Conservation (phyloP, 352 stramenopile genomes). For the Globisporangium acanthophoron region DNA sequence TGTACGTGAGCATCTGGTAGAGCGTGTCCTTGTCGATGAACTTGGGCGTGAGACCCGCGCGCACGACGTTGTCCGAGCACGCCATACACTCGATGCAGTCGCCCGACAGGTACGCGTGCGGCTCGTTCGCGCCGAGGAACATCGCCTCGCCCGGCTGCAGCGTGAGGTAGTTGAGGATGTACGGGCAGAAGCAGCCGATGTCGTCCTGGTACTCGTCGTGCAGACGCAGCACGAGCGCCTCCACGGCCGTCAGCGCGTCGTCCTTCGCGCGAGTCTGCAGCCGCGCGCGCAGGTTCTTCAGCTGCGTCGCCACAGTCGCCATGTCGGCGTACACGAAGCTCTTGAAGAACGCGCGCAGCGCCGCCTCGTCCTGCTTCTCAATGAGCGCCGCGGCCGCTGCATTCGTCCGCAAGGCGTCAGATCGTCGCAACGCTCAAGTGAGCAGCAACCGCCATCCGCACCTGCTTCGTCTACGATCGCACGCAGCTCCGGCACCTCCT, state of each 20-base stretch:
- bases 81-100: slow-evolving; percentile 98
- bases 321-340: slow-evolving; percentile 73
- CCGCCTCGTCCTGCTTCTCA: slow-evolving; percentile 24
- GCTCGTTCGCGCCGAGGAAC: slow-evolving; percentile 98
- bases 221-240: slow-evolving; percentile 90
- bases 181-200: slow-evolving; percentile 96
- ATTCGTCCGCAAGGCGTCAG: not conserved
- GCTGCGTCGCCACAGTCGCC: slow-evolving; percentile 57
- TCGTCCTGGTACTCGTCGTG: slow-evolving; percentile 95
- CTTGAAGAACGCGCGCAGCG: slow-evolving; percentile 71
- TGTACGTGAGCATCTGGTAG: slow-evolving; percentile 97
- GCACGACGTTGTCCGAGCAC: slow-evolving; percentile 98
- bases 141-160: slow-evolving; percentile 95
- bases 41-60: slow-evolving; percentile 98
- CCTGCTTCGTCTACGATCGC: slow-evolving; percentile 21
- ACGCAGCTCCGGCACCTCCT: slow-evolving; percentile 80
- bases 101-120: slow-evolving; percentile 98
- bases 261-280: slow-evolving; percentile 26
- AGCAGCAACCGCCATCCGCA: not conserved
- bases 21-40: slow-evolving; percentile 98
- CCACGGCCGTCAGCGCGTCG: slow-evolving; percentile 29
- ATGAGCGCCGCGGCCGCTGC: slow-evolving; percentile 34
- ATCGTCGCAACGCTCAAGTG: not conserved
- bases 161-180: slow-evolving; percentile 97
- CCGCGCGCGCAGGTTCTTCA: slow-evolving; percentile 74